These are phyloP conservation scores for Xylaria arbuscula DNA, from an alignment of 2,329 filamentous ascomycete species.

Conservation along the genomic window DNA sequence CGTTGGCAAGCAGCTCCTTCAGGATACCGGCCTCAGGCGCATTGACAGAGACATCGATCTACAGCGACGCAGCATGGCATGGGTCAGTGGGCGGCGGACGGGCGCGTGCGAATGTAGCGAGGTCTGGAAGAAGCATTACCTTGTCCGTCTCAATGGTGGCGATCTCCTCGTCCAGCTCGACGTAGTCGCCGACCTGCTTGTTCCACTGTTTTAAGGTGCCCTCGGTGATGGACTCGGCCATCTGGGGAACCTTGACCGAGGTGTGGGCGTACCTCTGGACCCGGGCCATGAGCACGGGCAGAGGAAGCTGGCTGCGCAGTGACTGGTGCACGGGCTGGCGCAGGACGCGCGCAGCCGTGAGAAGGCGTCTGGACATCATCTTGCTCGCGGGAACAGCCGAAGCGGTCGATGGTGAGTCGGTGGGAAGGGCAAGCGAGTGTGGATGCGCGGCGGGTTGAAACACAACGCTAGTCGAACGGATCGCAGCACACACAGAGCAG, in stretches of 20 bases:
- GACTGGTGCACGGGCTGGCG: conserved; percentile 55
- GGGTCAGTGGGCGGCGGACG: conserved; percentile 22
- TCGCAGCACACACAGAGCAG: neutral
- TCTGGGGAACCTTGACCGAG: conserved; percentile 92
- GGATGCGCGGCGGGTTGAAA: neutral
- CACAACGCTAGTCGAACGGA: neutral
- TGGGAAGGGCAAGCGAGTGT: conserved; percentile 22
- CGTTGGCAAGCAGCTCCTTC: conserved; percentile 89
- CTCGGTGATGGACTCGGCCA: conserved; percentile 99
- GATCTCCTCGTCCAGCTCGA: conserved; percentile 96
- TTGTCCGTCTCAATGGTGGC: conserved; percentile 99
- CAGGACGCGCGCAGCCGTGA: conserved; percentile 57
- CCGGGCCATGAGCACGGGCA: conserved; percentile 65
- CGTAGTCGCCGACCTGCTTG: conserved; percentile 91
- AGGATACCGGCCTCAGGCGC: conserved; percentile 90
- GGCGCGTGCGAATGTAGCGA: neutral
- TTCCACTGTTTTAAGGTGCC: conserved; percentile 96
- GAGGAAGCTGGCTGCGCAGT: conserved; percentile 56
- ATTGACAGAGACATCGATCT: conserved; percentile 98
- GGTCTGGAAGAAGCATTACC: conserved; percentile 59
- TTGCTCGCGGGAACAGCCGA: conserved; percentile 17
- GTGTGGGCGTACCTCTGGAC: conserved; percentile 78
- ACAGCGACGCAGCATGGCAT: conserved; percentile 17
- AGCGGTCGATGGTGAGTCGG: conserved; percentile 11
- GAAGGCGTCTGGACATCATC: conserved; percentile 51